phyloP scores from a whole-genome alignment of 805 yeast genomes.

The Lipomyces starkeyi region DNA sequence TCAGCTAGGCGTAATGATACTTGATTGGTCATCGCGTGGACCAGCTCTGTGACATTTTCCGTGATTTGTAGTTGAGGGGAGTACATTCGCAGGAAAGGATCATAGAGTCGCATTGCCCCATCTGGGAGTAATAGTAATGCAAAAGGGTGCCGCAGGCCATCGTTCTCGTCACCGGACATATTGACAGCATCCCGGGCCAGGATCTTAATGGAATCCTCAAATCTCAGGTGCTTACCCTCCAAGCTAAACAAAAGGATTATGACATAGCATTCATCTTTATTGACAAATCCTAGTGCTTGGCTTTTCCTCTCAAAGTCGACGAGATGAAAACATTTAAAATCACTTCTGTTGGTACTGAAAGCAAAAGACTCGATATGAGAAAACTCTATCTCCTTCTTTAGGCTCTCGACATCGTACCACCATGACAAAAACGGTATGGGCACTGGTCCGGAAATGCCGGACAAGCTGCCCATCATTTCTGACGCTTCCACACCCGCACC shows the following conservation, averaged over 20 bases:
- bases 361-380: slow-evolving; percentile 30
- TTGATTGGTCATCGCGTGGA: not conserved
- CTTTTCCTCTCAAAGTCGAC: slow-evolving; percentile 52
- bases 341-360: not conserved
- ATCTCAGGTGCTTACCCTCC: slow-evolving; percentile 42
- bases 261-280: slow-evolving; percentile 51
- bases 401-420: slow-evolving; percentile 31
- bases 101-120: slow-evolving; percentile 50
- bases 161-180: not conserved
- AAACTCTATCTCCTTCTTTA: slow-evolving; percentile 42
- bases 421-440: slow-evolving; percentile 20
- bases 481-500: slow-evolving; percentile 36
- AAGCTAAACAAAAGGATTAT: slow-evolving; percentile 56
- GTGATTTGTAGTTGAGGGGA: slow-evolving; percentile 43
- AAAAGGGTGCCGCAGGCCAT: slow-evolving; percentile 10
- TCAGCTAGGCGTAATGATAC: slow-evolving; percentile 16
- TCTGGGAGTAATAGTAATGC: slow-evolving; percentile 27
- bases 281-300: slow-evolving; percentile 63
- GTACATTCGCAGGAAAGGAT: slow-evolving; percentile 62
- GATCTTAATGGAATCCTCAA: slow-evolving; percentile 46
- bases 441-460: slow-evolving; percentile 5
- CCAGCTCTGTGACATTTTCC: slow-evolving; percentile 6
- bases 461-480: slow-evolving; percentile 1
- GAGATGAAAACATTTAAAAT: slow-evolving; percentile 8
- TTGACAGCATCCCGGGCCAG: slow-evolving; percentile 43